Percentiles rank a stretch among this genome's conserved stretches.
Evolutionary conservation across 805 yeast species (phyloP).

Genomic region (Lachancea sp.): DNA sequence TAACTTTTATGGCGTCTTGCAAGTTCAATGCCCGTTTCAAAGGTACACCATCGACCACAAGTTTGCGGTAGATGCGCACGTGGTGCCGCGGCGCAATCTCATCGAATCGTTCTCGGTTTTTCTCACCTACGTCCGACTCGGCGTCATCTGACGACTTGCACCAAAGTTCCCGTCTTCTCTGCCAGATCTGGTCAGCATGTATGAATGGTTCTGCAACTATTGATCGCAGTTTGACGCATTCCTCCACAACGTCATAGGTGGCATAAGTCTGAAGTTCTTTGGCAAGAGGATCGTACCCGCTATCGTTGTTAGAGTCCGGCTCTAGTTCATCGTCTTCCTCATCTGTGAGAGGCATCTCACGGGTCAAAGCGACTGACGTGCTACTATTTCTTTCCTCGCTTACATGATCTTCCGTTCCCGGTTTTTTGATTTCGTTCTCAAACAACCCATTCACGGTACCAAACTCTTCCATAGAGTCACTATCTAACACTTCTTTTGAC

Average conservation of each 20-base stretch:
- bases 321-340: conserved; percentile 14
- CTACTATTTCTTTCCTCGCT: conserved; percentile 8
- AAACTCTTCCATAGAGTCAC: conserved; percentile 7
- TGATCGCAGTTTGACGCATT: conserved; percentile 28
- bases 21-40: conserved; percentile 69
- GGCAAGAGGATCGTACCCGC: conserved; percentile 14
- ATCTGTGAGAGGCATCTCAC: conserved; percentile 25
- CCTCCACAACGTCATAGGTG: conserved; percentile 31
- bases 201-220: conserved; percentile 36
- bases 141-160: conserved; percentile 28
- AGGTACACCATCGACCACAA: conserved; percentile 64
- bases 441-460: conserved; percentile 43
- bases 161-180: conserved; percentile 65
- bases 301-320: conserved; percentile 10
- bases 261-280: conserved; percentile 17
- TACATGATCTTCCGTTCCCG: neutral
- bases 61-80: conserved; percentile 55
- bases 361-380: conserved; percentile 7
- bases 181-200: conserved; percentile 63
- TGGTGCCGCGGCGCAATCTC: conserved; percentile 46
- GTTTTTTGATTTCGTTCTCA: conserved; percentile 12
- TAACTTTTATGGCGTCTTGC: conserved; percentile 60
- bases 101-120: conserved; percentile 20
- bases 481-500: conserved; percentile 11
- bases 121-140: conserved; percentile 14